Evolutionary conservation across 345 rosid genomes (phyloP), one percentile per base, ranked within the genome.

Genomic region (Pugionium dolabratum): DNA sequence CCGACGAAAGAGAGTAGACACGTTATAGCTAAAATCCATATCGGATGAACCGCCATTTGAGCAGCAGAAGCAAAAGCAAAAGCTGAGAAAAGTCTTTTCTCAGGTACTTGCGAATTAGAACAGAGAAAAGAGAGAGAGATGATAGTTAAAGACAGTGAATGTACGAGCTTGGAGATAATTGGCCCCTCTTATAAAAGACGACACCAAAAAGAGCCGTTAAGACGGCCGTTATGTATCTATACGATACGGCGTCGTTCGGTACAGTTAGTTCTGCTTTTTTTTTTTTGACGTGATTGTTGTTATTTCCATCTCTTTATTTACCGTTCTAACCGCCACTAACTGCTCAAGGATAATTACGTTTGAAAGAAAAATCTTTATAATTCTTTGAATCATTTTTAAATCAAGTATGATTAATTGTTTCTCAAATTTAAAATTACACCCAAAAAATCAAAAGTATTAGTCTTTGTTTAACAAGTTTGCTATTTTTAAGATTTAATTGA

Each of bases 321-420:
- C 75, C 70, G 63, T 41, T 74, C 64, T 63, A 75, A 69, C 78
- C 70, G 74, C 78, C 70, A 75, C 70, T 75, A 75, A 69, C 78
- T 69, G 70, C 77, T 74, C 77, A 67, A 47, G 59, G 39, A 52
- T 67, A 64, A 5, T 1, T 45, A 33, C 47, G 25, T 63, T 48
- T 40, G 18, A 18, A 18, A 18, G 18, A 18, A 18, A 18, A 18
- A 18, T 18, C 18, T 18, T 18, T 18, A 18, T 18, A 18, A 18
- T 18, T 18, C 18, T 18, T 18, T 18, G 18, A 18, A 18, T 18
- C 18, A 18, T 18, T 18, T 18, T 18, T 18, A 18, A 18, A 18
- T 18, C 18, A 18, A 18, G 2, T 40, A 7, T 40, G 3, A 2
- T 40, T 40, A 2, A 1, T 40, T 7, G 7, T 40, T 39, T 39